Base-by-base conservation (phyloP, 2,329 filamentous ascomycete genomes). In the Beauveria sp. region DNA sequence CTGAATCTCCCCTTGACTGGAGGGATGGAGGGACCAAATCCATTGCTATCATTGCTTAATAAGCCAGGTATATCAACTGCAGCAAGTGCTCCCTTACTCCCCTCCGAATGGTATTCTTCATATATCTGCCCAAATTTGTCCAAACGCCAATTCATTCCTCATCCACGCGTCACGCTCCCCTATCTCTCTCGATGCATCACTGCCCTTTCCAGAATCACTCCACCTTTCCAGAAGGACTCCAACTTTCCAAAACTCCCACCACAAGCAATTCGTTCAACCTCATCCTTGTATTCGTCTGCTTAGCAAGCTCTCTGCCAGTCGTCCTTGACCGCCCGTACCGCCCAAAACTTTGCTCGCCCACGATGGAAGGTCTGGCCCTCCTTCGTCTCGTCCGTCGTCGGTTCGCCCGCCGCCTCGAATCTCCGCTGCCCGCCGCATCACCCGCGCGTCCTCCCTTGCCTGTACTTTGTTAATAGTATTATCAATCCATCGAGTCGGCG, bases 381-480 rank as follows among this genome's bases (percentile, higher is more conserved):
- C 22, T 9, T 44, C 50, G 30, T 37, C 18, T 44, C 53, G 53
- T 50, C 14, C 34, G 22, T 24, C 22, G 22, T 24, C 14, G 22
- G 5, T 26, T 34, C 50, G 50, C 7, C 18, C 50, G 50, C 30
- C 40, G 34, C 65, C 65, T 63, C 61, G 68, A 59, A 70, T 69
- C 52, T 70, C 67, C 22, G 69, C 70, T 34, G 71, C 69, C 59
- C 71, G 70, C 46, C 67, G 67, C 69, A 76, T 70, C 18, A 72
- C 70, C 53, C 68, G 67, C 44, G 70, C 63, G 48, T 75, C 73
- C 34, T 73, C 70, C 14, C 40, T 63, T 6, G 64, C 69, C 47
- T 62, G 65, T 7, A 55, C 55, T 53, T 55, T 55, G 51, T 61
- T 61, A 61, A 43, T 24, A 14, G 22, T 61, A 43, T 34, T 50